A percentile compares a stretch with the other conserved stretches of the same genome.
phyloP scores from a whole-genome alignment of 257 asterid genomes.

The Petrea volubilis region DNA sequence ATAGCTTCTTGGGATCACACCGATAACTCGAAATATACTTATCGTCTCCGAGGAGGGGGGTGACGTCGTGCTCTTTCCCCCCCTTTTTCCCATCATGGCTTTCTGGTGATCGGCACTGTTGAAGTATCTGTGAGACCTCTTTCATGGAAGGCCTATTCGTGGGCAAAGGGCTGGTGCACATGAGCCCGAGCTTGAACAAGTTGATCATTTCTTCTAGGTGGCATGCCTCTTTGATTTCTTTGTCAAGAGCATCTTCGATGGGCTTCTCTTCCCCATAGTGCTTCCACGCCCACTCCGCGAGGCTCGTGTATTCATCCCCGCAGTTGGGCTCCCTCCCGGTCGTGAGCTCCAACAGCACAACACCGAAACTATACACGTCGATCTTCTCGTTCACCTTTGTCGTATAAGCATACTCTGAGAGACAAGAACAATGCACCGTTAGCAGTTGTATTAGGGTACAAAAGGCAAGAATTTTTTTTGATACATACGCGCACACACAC shows the following conservation, averaged over 20 bases:
- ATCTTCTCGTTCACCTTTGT: slow-evolving; percentile 49
- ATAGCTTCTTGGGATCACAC: slow-evolving; percentile 50
- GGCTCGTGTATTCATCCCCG: slow-evolving; percentile 67
- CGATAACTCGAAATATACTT: slow-evolving; percentile 59
- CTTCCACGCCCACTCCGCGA: slow-evolving; percentile 93
- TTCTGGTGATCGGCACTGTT: slow-evolving; percentile 26
- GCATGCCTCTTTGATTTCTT: slow-evolving; percentile 45
- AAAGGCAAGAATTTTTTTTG: too few relatives aligned
- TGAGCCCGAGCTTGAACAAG: slow-evolving; percentile 69
- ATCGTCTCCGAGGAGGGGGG: slow-evolving; percentile 62
- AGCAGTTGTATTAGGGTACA: too few relatives aligned
- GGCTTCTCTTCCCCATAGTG: slow-evolving; percentile 55
- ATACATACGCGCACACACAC: too few relatives aligned
- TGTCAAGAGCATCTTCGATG: slow-evolving; percentile 41
- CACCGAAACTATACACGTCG: slow-evolving; percentile 63
- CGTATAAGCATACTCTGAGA: slow-evolving; percentile 76
- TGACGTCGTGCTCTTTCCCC: slow-evolving; percentile 46
- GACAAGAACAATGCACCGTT: too few relatives aligned
- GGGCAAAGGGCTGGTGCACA: slow-evolving; percentile 66
- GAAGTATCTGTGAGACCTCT: slow-evolving; percentile 64
- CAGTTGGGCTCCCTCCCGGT: slow-evolving; percentile 57
- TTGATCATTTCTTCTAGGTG: slow-evolving; percentile 52
- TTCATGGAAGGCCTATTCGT: slow-evolving; percentile 78
- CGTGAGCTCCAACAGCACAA: slow-evolving; percentile 50
- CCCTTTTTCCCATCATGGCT: slow-evolving; percentile 35